Percentiles rank a stretch among this genome's conserved stretches.
These are phyloP conservation scores for Erucastrum elatum DNA, from an alignment of 345 rosid genomes.

Conservation along the genomic window DNA sequence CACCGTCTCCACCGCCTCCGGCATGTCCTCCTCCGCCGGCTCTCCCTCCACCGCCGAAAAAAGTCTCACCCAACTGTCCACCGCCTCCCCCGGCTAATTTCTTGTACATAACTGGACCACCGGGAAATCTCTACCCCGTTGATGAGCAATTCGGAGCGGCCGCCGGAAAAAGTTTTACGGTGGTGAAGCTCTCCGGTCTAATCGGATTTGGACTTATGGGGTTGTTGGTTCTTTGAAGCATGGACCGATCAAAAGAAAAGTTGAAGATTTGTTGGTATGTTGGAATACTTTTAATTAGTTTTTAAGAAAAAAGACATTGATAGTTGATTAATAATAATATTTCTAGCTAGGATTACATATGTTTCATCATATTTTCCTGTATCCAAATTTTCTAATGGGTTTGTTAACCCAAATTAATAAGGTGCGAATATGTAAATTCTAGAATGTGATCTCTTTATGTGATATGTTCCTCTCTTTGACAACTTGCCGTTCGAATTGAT, in stretches of 20 bases:
- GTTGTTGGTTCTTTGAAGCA: conserved; percentile 36
- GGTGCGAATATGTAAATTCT: conserved; percentile 24
- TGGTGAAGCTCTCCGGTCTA: conserved; percentile 38
- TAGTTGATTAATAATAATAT: conserved; percentile 16
- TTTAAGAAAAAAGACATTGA: background rate
- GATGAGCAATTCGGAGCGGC: conserved; percentile 43
- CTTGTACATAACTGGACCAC: conserved; percentile 64
- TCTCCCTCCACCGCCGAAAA: conserved; percentile 49
- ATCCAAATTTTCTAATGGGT: conserved; percentile 13
- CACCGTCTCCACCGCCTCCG: conserved; percentile 43
- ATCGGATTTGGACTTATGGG: conserved; percentile 45
- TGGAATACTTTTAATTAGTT: conserved; percentile 19
- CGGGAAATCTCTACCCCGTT: conserved; percentile 58
- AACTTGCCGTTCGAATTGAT: conserved; percentile 29
- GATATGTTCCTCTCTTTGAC: conserved; percentile 13
- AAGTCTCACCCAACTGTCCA: conserved; percentile 52
- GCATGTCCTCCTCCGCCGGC: conserved; percentile 49
- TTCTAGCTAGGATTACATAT: conserved; percentile 26
- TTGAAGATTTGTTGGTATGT: conserved; percentile 32
- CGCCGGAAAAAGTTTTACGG: conserved; percentile 27
- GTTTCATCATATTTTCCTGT: conserved; percentile 25
- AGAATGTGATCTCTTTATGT: conserved; percentile 1
- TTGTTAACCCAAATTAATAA: conserved; percentile 26
- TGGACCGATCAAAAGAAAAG: background rate
- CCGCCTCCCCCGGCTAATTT: conserved; percentile 56